A percentile compares a stretch with the other conserved stretches of the same genome.
These are phyloP conservation scores for Boletus smithii DNA, from an alignment of 1,284 basidiomycete genomes.

Conservation along the genomic window DNA sequence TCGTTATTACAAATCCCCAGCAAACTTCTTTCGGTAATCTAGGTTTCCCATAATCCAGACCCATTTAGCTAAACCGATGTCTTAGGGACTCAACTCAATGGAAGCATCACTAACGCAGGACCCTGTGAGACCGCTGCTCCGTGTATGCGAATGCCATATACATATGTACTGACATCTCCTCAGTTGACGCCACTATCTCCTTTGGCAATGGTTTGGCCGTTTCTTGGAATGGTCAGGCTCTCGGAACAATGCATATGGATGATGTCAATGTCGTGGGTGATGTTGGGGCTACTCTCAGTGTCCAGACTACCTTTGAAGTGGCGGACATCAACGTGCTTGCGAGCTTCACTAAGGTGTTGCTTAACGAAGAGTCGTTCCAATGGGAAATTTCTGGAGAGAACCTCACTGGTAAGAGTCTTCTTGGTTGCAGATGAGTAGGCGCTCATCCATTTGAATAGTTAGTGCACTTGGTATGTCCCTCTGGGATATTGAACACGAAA, in stretches of 20 bases:
- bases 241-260: slow-evolving; percentile 65
- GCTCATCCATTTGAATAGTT: slow-evolving; percentile 35
- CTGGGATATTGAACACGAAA: slow-evolving; percentile 1
- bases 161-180: slow-evolving; percentile 10
- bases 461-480: slow-evolving; percentile 48
- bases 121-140: slow-evolving; percentile 51
- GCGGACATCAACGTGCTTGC: slow-evolving; percentile 59
- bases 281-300: slow-evolving; percentile 59
- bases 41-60: neutral
- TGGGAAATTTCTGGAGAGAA: slow-evolving; percentile 74
- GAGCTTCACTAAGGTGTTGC: slow-evolving; percentile 63
- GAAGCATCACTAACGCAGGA: slow-evolving; percentile 70
- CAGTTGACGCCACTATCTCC: slow-evolving; percentile 68
- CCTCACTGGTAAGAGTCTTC: slow-evolving; percentile 46
- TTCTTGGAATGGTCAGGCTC: slow-evolving; percentile 55
- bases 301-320: slow-evolving; percentile 58
- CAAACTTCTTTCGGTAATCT: slow-evolving; percentile 54
- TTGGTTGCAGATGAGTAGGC: neutral
- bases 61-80: slow-evolving; percentile 7
- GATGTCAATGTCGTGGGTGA: slow-evolving; percentile 57
- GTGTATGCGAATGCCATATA: neutral
- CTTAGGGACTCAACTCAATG: slow-evolving; percentile 54
- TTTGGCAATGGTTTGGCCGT: slow-evolving; percentile 66
- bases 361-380: slow-evolving; percentile 67
- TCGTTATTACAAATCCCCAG: slow-evolving; percentile 57